phyloP scores from a whole-genome alignment of 441 rosid genomes.

The Oxalis stricta region DNA sequence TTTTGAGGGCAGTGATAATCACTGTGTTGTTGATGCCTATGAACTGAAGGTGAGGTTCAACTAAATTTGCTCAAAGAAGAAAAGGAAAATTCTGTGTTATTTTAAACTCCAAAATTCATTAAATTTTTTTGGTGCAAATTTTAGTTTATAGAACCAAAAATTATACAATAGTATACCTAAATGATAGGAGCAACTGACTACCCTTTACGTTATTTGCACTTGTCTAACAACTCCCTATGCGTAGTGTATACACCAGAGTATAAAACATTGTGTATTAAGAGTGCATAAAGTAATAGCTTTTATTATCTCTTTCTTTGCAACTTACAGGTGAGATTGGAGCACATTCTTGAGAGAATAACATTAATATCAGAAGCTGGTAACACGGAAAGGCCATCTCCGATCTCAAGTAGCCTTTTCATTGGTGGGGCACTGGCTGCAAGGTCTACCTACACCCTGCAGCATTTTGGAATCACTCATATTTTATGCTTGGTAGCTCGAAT shows the following conservation, averaged over 20 bases:
- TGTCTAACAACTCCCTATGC: neutral
- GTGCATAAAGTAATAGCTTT: no score
- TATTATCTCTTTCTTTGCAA: neutral
- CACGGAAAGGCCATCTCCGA: slow-evolving; percentile 87
- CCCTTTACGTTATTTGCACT: no score
- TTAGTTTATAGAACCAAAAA: neutral
- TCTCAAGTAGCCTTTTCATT: slow-evolving; percentile 56
- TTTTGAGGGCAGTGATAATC: slow-evolving; percentile 86
- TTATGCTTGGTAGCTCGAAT: slow-evolving; percentile 89
- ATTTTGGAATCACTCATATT: slow-evolving; percentile 67
- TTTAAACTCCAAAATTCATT: no score
- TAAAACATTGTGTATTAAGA: no score
- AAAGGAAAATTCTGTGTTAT: no score
- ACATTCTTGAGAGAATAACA: slow-evolving; percentile 91
- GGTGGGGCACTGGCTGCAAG: slow-evolving; percentile 96
- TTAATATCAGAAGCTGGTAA: slow-evolving; percentile 89
- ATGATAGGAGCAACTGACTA: no score
- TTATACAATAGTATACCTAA: no score
- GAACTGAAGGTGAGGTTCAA: slow-evolving; percentile 86
- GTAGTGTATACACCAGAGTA: no score
- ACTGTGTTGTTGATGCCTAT: slow-evolving; percentile 75
- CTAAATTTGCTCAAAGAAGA: no score
- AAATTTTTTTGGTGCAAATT: no score
- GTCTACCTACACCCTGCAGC: slow-evolving; percentile 73
- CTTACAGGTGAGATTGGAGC: slow-evolving; percentile 89